These are phyloP conservation scores for Pisolithus thermaeus DNA, from an alignment of 1,284 basidiomycete genomes.

Conservation along the genomic window DNA sequence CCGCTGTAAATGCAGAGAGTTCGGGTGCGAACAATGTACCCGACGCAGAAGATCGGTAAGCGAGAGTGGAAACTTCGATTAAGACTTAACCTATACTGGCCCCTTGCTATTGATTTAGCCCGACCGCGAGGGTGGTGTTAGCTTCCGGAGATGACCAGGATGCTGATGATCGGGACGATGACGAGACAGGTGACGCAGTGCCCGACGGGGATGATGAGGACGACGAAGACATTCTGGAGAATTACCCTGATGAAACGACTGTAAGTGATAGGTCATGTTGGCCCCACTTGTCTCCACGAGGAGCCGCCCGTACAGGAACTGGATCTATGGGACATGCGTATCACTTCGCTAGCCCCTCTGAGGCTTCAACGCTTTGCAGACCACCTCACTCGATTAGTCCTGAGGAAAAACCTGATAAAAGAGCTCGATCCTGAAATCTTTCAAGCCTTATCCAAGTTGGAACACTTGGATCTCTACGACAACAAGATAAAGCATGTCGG, in stretches of 20 bases:
- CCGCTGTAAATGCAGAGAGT: neutral
- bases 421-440: conserved; percentile 68
- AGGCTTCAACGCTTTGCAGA: conserved; percentile 66
- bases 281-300: conserved; percentile 4
- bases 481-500: conserved; percentile 82
- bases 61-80: neutral
- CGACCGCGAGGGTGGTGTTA: conserved; percentile 40
- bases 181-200: conserved; percentile 36
- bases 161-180: conserved; percentile 18
- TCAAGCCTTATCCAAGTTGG: conserved; percentile 59
- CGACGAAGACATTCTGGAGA: conserved; percentile 46
- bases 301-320: conserved; percentile 57
- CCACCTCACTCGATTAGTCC: conserved; percentile 71
- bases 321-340: conserved; percentile 82
- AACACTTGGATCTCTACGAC: conserved; percentile 94
- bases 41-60: conserved; percentile 20
- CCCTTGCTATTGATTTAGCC: neutral
- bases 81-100: neutral
- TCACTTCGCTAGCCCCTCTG: conserved; percentile 61
- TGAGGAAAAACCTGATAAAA: conserved; percentile 86
- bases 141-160: conserved; percentile 28
- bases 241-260: conserved; percentile 63
- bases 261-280: conserved; percentile 33
- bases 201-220: conserved; percentile 43
- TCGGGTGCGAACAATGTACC: neutral